Percentiles rank a stretch among this genome's conserved stretches.
Evolutionary conservation across 2,329 filamentous ascomycete species (phyloP).

Genomic region (Blastomyces gilchristii): DNA sequence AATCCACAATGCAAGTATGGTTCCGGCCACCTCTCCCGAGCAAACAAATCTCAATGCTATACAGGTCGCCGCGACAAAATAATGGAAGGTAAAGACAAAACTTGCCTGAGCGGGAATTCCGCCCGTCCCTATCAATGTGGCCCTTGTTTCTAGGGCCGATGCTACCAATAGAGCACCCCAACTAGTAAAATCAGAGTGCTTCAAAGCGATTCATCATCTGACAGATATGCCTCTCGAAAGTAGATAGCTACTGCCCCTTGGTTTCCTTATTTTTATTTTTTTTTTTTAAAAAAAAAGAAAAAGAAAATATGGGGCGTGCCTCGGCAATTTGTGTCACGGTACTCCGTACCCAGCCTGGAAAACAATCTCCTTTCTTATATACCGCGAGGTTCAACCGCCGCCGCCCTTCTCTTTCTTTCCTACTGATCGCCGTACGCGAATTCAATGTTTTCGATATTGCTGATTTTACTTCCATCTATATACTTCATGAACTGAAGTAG

Average conservation of each 20-base stretch:
- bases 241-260: not conserved
- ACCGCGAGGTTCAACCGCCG: not conserved
- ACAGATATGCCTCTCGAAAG: not conserved
- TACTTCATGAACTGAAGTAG: not conserved
- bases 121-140: not conserved
- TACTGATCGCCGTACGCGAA: not conserved
- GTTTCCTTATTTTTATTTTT: not conserved
- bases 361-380: slow-evolving; percentile 1
- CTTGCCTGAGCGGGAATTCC: not conserved
- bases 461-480: not conserved
- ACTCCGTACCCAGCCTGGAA: not conserved
- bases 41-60: not conserved
- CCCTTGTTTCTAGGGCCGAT: not conserved
- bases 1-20: not conserved
- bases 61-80: not conserved
- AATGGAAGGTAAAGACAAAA: not conserved
- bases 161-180: not conserved
- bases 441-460: not conserved
- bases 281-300: not conserved
- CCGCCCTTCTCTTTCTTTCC: not conserved
- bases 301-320: not conserved
- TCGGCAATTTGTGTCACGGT: slow-evolving; percentile 2
- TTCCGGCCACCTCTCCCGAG: not conserved
- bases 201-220: not conserved
- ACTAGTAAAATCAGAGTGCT: not conserved